Percentiles rank a stretch among this genome's conserved stretches.
phyloP scores from a whole-genome alignment of 2,329 filamentous ascomycete species.

The Elsinoe perseae region DNA sequence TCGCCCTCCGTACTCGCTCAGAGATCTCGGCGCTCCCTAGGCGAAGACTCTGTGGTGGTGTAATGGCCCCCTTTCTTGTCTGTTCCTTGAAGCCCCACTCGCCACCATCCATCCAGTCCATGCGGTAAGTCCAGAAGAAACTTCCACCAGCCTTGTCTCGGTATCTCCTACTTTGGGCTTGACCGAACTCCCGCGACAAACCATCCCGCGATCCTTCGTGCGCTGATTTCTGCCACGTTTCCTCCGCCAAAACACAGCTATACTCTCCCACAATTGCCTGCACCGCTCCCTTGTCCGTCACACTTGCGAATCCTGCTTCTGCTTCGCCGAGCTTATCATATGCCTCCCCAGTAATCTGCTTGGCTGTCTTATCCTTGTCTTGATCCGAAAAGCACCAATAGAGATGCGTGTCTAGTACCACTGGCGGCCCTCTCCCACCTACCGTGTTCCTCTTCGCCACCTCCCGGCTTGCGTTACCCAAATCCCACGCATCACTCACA shows the following conservation, averaged over 20 bases:
- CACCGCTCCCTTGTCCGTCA: constrained; percentile 44
- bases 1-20: constrained; percentile 34
- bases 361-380: constrained; percentile 45
- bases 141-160: constrained; percentile 44
- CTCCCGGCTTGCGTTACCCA: constrained; percentile 24
- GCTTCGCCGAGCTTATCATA: constrained; percentile 39
- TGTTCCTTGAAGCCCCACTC: constrained; percentile 54
- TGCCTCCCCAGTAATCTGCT: constrained; percentile 44
- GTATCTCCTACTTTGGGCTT: constrained; percentile 42
- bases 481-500: constrained; percentile 52
- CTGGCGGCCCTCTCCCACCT: constrained; percentile 34
- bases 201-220: constrained; percentile 31
- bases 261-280: constrained; percentile 52
- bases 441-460: constrained; percentile 29
- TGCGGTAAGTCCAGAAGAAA: constrained; percentile 55
- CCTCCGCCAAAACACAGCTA: constrained; percentile 47
- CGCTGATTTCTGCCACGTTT: constrained; percentile 39
- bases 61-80: constrained; percentile 39
- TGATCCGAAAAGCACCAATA: constrained; percentile 52
- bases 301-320: constrained; percentile 40
- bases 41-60: constrained; percentile 33
- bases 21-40: constrained; percentile 34
- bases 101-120: constrained; percentile 55
- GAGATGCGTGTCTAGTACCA: constrained; percentile 52
- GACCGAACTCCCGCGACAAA: constrained; percentile 41